Percentiles rank a stretch among this genome's conserved stretches.
Conservation (phyloP, 345 rosid genomes). For the Populus tremula region DNA sequence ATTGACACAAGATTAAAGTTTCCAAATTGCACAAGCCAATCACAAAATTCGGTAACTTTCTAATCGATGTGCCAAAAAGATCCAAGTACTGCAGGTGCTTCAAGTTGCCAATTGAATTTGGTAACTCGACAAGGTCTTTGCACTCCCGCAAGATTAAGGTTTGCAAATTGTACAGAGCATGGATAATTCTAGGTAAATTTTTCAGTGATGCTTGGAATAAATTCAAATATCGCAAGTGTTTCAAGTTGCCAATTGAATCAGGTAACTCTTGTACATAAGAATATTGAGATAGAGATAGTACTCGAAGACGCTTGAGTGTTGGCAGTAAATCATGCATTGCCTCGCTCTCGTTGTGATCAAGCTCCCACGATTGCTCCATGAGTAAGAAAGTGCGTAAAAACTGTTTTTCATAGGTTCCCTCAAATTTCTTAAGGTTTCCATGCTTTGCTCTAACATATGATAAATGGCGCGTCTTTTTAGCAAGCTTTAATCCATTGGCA, state of each 20-base stretch:
- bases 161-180: neutral
- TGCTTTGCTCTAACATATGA: constrained; percentile 18
- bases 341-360: constrained; percentile 7
- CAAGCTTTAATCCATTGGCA: constrained; percentile 8
- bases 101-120: neutral
- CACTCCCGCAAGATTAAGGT: neutral
- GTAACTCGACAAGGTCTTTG: neutral
- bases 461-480: constrained; percentile 31
- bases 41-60: neutral
- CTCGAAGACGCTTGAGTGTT: constrained; percentile 32
- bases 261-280: constrained; percentile 18
- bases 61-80: neutral
- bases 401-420: constrained; percentile 28
- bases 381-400: constrained; percentile 36
- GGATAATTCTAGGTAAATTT: neutral
- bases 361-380: constrained; percentile 8
- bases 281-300: constrained; percentile 34
- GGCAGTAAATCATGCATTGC: constrained; percentile 23
- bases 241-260: constrained; percentile 35
- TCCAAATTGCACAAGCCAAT: constrained; percentile 6
- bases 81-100: constrained; percentile 5
- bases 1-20: constrained; percentile 6
- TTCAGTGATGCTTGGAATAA: neutral
- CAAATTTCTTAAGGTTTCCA: constrained; percentile 18
- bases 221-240: constrained; percentile 15